These are phyloP conservation scores for Cytospora paraplurivora DNA, from an alignment of 2,329 filamentous ascomycete genomes.

Conservation along the genomic window DNA sequence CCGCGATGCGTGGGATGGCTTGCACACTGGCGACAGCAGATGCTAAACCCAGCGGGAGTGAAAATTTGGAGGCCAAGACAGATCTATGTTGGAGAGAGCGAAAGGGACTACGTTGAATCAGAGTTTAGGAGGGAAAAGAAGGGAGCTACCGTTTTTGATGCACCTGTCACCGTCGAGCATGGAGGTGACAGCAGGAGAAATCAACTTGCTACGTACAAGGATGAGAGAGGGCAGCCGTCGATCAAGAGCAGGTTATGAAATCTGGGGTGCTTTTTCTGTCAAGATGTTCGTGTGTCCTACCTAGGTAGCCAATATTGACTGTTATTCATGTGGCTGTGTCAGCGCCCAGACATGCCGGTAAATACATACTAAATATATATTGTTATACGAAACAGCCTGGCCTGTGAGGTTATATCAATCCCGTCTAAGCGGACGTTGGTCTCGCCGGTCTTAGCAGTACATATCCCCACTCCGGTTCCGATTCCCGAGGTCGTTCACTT, in stretches of 20 bases:
- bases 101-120: constrained; percentile 48
- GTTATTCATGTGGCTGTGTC: too few species aligned
- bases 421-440: too few species aligned
- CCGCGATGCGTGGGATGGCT: constrained; percentile 54
- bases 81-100: constrained; percentile 48
- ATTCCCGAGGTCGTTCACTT: too few species aligned
- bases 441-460: too few species aligned
- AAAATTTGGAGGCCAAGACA: constrained; percentile 56
- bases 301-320: too few species aligned
- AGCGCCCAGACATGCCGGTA: too few species aligned
- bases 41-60: constrained; percentile 48
- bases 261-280: too few species aligned
- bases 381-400: too few species aligned
- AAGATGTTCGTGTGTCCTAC: too few species aligned
- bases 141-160: constrained; percentile 39
- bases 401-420: too few species aligned
- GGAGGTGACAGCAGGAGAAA: constrained; percentile 48
- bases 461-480: too few species aligned
- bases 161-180: constrained; percentile 41
- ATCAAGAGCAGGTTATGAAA: constrained; percentile 35
- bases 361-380: too few species aligned
- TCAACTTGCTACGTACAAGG: constrained; percentile 43
- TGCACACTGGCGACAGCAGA: constrained; percentile 55
- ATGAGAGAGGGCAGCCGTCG: constrained; percentile 40
- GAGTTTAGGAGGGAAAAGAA: constrained; percentile 39